Evolutionary conservation across 768 basidiomycete genomes (phyloP), one percentile per base, ranked within the genome.

Genomic region (Tylopilus sp.): DNA sequence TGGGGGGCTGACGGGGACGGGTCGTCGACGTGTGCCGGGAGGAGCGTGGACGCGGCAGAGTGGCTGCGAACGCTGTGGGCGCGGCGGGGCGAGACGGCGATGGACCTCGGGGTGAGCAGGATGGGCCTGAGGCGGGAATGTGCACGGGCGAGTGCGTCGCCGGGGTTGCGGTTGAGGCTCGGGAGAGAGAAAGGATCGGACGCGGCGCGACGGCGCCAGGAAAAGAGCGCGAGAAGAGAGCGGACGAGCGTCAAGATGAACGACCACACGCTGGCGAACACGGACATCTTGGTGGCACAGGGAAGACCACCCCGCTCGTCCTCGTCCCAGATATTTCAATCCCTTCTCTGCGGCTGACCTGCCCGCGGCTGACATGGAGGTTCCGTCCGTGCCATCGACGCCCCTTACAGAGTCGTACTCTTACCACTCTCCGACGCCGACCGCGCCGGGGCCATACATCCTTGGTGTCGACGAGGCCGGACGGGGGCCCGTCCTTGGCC

Each of bases 391-490:
- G 25, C 33, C 33, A 3, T 34, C 45, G 24, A 34, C 45, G 6
- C 25, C 87, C 0, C 76, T 91, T 29, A 76, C 74, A 6, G 76
- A 80, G 11, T 90, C 91, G 0, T 92, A 92, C 64, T 86, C 89
- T 0, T 84, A 89, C 64, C 87, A 91, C 65, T 88, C 89, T 0
- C 78, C 83, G 2, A 79, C 68, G 0, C 90, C 91, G 3, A 86
- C 85, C 0, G 79, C 83, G 1, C 52, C 69, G 1, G 91, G 91
- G 0, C 87, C 89, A 1, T 97, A 95, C 73, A 91, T 98, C 45
- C 86, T 99, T 45, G 97, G 97, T 22, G 94, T 99, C n/a, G 97
- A 99, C 69, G 97, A 99, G 68, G 97, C 97, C 0, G 97, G 97
- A 0, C 79, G 97, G 50, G 97, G 97, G 0, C 97, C 96, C 21